Percentiles rank a stretch among this genome's conserved stretches.
These are phyloP conservation scores for Lecanicillium sp. DNA, from an alignment of 2,329 filamentous ascomycete species.

Conservation along the genomic window DNA sequence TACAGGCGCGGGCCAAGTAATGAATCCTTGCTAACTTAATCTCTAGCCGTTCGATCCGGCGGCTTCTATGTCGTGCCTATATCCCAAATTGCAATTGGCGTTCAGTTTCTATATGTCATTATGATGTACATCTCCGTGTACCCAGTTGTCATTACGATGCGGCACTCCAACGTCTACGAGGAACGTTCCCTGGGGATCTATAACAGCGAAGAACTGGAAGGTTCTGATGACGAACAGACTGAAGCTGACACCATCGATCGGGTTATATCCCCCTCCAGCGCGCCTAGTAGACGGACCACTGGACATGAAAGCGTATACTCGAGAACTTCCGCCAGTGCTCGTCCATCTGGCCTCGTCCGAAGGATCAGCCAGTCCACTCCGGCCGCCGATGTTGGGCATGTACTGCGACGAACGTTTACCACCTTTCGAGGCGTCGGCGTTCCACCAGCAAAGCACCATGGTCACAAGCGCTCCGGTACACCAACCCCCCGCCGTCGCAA, in stretches of 20 bases:
- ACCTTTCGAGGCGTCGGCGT: neutral
- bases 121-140: slow-evolving; percentile 62
- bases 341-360: neutral
- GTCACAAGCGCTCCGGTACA: neutral
- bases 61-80: slow-evolving; percentile 60
- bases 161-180: slow-evolving; percentile 65
- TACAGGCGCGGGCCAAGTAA: too few species aligned
- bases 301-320: neutral
- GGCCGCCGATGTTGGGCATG: neutral
- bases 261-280: neutral
- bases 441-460: neutral
- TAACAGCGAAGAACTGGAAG: slow-evolving; percentile 20
- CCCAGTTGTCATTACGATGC: slow-evolving; percentile 54
- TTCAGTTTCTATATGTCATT: slow-evolving; percentile 52
- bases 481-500: neutral
- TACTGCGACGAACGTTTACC: neutral
- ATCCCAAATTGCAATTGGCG: slow-evolving; percentile 43
- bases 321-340: neutral
- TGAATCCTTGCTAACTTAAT: neutral
- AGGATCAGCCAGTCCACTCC: neutral
- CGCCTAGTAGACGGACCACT: neutral
- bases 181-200: slow-evolving; percentile 58
- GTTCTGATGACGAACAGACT: neutral
- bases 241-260: neutral
- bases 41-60: slow-evolving; percentile 50